Evolutionary conservation across 768 basidiomycete species (phyloP).

Genomic region (Guyanaporus albipodus): DNA sequence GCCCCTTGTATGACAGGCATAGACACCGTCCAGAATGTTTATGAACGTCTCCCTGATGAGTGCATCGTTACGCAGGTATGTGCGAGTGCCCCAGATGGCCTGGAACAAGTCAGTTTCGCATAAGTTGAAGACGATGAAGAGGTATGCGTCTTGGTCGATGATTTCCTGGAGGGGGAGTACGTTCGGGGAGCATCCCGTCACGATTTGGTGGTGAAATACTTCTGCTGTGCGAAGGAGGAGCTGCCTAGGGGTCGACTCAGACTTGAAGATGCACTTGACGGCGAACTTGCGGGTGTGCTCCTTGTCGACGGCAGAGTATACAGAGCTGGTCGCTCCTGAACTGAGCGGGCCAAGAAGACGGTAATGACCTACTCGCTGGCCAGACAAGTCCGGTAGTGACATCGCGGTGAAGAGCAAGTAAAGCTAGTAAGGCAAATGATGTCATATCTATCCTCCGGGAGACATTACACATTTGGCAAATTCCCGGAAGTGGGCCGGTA

Average conservation of each 20-base stretch:
- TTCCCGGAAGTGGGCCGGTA: not conserved
- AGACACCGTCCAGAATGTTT: slow-evolving; percentile 78
- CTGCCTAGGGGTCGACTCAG: slow-evolving; percentile 50
- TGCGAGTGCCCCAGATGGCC: slow-evolving; percentile 56
- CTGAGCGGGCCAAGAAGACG: slow-evolving; percentile 59
- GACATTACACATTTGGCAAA: not conserved
- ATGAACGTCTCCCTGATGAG: slow-evolving; percentile 67
- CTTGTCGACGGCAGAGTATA: slow-evolving; percentile 66
- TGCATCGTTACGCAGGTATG: slow-evolving; percentile 54
- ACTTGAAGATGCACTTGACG: slow-evolving; percentile 70
- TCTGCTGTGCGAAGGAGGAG: slow-evolving; percentile 65
- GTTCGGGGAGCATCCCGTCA: slow-evolving; percentile 50
- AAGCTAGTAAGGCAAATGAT: not conserved
- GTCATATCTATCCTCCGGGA: not conserved
- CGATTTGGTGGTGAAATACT: slow-evolving; percentile 51
- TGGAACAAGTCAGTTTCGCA: slow-evolving; percentile 64
- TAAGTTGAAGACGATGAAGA: slow-evolving; percentile 66
- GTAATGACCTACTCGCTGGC: slow-evolving; percentile 52
- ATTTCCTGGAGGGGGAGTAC: slow-evolving; percentile 67
- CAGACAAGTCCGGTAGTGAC: slow-evolving; percentile 47
- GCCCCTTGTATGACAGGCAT: slow-evolving; percentile 64
- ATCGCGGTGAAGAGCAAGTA: not conserved
- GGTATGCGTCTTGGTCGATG: slow-evolving; percentile 53
- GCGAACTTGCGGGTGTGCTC: slow-evolving; percentile 48
- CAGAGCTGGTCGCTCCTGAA: slow-evolving; percentile 71